Evolutionary conservation across 352 stramenopile species (phyloP), one percentile per base, ranked within the genome.

Genomic region (Pythium brassicae): DNA sequence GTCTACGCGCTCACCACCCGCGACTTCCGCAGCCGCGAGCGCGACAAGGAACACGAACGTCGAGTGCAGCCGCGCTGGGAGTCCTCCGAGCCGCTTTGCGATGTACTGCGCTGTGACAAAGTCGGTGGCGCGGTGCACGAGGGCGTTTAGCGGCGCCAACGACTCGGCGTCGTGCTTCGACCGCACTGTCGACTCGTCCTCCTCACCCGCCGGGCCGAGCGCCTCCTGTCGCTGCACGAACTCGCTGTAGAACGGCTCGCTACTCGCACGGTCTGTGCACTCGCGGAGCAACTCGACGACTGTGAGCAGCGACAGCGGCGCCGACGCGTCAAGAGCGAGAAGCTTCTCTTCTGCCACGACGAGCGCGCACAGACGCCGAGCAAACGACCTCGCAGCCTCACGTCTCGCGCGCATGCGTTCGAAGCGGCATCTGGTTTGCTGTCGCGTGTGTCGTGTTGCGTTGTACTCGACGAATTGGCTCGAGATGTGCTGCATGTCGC

Each of bases 401-500:
- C 65, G 53, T 20, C 43, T 32, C 5, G 45, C 35, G 27, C 61
- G 59, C 6, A 59, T 37, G 20, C 42, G 17, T 19, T 34, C n/a
- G 4, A 79, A 48, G 0, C 57, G 23, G 17, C 50, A 19, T 19
- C 68, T 55, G 10, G 68, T 23, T 15, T 66, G 55, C 22, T 66
- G 53, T 4, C 68, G 65, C 6, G 45, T 49, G 15, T 50, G 27
- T 15, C 60, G 52, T 39, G 69, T 48, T 1, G 54, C 23, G 22
- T 56, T 46, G 49, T 68, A 76, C 17, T 71, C 60, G 11, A 66
- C 49, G 2, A 77, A 39, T 17, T 78, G 65, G 1, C 57, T 50
- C 8, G 63, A 61, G 34, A 77, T 71, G n/a, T 56, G 60, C 9
- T 65, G 56, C 59, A 80, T 76, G 3, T 65, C 62, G 26, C 65